Conservation (phyloP, 768 basidiomycete species). For the Suillus decipiens region DNA sequence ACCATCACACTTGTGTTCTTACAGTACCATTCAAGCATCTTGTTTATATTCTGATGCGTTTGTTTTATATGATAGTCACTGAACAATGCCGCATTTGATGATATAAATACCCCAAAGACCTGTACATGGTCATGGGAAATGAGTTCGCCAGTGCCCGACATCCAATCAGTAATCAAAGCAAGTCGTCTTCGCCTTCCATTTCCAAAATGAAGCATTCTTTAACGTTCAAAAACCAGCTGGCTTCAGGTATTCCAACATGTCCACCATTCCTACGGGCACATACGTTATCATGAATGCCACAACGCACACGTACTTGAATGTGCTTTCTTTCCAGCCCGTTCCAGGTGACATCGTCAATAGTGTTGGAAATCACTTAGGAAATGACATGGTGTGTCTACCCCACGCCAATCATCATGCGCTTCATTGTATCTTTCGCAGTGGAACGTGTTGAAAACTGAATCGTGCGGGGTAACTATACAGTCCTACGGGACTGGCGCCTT, state of each 20-base stretch:
- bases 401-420: background rate
- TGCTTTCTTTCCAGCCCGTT: slow-evolving; percentile 9
- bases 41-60: background rate
- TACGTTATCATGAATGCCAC: slow-evolving; percentile 15
- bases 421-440: slow-evolving; percentile 6
- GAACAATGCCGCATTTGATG: background rate
- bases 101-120: no score
- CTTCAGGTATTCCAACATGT: background rate
- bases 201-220: background rate
- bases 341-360: slow-evolving; percentile 13
- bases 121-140: no score
- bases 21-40: background rate
- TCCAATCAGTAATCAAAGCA: no score
- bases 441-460: slow-evolving; percentile 14
- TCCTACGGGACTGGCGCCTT: slow-evolving; percentile 13
- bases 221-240: no score
- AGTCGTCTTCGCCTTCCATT: background rate
- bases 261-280: slow-evolving; percentile 11
- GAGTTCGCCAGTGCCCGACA: no score
- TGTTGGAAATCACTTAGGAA: slow-evolving; percentile 14
- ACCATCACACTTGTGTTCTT: background rate
- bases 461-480: slow-evolving; percentile 5
- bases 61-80: background rate
- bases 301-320: slow-evolving; percentile 17
- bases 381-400: slow-evolving; percentile 12